Evolutionary conservation across 2,329 filamentous ascomycete genomes (phyloP).

Genomic region (Fusarium torreyae): DNA sequence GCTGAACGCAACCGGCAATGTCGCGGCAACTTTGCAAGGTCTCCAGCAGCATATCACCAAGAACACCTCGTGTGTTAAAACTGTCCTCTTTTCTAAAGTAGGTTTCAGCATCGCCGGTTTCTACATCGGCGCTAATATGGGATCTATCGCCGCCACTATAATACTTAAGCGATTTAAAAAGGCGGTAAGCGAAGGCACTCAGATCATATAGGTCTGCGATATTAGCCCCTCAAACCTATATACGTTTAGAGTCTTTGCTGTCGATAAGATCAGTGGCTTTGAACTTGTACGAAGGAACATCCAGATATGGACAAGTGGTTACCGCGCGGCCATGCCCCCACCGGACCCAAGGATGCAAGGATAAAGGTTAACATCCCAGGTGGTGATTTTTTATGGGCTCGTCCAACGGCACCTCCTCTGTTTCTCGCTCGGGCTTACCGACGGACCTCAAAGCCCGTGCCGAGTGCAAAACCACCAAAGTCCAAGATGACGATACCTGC

Average conservation of each 20-base stretch:
- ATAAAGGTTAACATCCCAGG: neutral
- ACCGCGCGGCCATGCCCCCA: conserved; percentile 1
- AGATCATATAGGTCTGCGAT: neutral
- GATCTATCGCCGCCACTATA: neutral
- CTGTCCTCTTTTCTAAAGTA: neutral
- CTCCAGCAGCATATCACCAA: conserved; percentile 4
- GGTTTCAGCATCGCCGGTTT: neutral
- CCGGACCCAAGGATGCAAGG: neutral
- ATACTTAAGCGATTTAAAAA: neutral
- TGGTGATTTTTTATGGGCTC: neutral
- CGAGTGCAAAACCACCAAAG: neutral
- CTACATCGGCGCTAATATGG: neutral
- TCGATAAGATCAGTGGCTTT: neutral
- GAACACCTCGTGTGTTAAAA: neutral
- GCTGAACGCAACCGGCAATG: neutral
- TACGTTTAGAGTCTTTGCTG: neutral
- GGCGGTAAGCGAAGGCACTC: neutral
- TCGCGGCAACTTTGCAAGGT: neutral
- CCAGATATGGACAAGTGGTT: neutral
- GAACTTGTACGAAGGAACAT: neutral
- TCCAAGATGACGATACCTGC: conserved; percentile 53
- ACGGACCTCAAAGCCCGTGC: conserved; percentile 1
- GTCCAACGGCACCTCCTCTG: neutral
- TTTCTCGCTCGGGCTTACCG: neutral
- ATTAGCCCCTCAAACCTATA: neutral